Evolutionary conservation across 2,329 filamentous ascomycete species (phyloP), one percentile per base, ranked within the genome.

Genomic region (Penicillium palitans): DNA sequence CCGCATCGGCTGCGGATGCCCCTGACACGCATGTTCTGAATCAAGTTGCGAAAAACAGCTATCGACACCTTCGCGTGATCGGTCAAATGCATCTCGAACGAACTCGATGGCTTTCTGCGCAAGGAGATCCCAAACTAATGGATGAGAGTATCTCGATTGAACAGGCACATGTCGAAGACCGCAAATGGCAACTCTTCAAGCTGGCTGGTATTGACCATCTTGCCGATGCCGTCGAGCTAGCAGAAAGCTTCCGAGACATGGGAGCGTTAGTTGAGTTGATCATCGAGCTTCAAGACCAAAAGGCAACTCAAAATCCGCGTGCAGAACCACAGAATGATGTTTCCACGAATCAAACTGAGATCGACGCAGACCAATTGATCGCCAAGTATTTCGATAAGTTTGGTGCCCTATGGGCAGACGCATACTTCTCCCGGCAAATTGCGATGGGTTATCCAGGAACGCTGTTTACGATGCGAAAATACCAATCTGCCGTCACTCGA

Each of bases 341-440:
- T 10, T 45, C 63, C 45, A 52, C 56, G 37, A 57, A 66, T 33
- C 63, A 69, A 27, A 68, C 64, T 35, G 70, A 75, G 41, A 65
- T 74, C 8, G 65, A 71, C 40, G 69, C 76, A 31, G 68, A 72
- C n/a, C 68, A 69, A 35, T 74, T 74, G 54, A 75, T 80, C 35
- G 72, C 77, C 15, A 69, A 69, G 13, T 83, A 81, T 60, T 84
- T 83, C 61, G 71, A 76, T 24, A 79, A 73, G 56, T 84, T 82
- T 62, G 81, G 81, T 8, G 75, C 78, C 48, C 63, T 67, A 19
- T 84, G 81, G 81, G 81, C 82, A 4, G 83, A 85, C 66, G 89
- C 91, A 0, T 90, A 91, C 61, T 98, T 96, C 73, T 85, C 90
- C 57, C 87, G 88, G 62, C 82, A 93, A 55, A 87, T 97, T 53